Percentiles rank a stretch among this genome's conserved stretches.
phyloP scores from a whole-genome alignment of 805 yeast species.

The Zygotorulaspora chibaensis region DNA sequence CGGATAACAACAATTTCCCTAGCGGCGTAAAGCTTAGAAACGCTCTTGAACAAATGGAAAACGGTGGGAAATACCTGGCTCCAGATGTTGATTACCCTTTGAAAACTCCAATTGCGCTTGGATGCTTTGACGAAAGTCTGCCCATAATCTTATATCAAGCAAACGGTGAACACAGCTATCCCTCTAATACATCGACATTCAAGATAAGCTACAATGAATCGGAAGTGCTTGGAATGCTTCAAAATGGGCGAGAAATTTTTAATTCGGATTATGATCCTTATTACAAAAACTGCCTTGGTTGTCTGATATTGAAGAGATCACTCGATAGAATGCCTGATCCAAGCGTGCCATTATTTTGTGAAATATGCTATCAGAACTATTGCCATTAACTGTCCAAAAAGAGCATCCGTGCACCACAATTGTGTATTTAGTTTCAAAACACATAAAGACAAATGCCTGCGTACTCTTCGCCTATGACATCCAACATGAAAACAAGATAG shows the following conservation, averaged over 20 bases:
- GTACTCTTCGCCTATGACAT: too few relatives aligned
- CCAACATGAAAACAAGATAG: too few relatives aligned
- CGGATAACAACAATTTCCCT: constrained; percentile 52
- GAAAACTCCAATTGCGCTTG: constrained; percentile 71
- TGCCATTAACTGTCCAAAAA: constrained; percentile 33
- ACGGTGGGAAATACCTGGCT: constrained; percentile 10
- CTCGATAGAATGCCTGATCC: constrained; percentile 36
- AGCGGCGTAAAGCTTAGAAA: constrained; percentile 51
- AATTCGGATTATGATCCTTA: constrained; percentile 39
- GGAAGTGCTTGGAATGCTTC: constrained; percentile 44
- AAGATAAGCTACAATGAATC: constrained; percentile 44
- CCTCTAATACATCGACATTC: constrained; percentile 57
- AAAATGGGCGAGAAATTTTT: constrained; percentile 51
- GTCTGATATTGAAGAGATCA: constrained; percentile 52
- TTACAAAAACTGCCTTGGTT: constrained; percentile 49
- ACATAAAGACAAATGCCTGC: background rate
- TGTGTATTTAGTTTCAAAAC: background rate
- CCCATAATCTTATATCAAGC: constrained; percentile 54
- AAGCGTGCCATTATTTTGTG: constrained; percentile 35
- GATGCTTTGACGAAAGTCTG: constrained; percentile 51
- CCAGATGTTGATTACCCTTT: constrained; percentile 23
- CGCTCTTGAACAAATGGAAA: constrained; percentile 27
- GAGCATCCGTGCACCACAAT: constrained; percentile 6
- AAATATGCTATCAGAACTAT: constrained; percentile 37
- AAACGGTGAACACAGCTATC: constrained; percentile 40